Conservation (phyloP, 306 rosid species). For the Sechiopsis laciniata region DNA sequence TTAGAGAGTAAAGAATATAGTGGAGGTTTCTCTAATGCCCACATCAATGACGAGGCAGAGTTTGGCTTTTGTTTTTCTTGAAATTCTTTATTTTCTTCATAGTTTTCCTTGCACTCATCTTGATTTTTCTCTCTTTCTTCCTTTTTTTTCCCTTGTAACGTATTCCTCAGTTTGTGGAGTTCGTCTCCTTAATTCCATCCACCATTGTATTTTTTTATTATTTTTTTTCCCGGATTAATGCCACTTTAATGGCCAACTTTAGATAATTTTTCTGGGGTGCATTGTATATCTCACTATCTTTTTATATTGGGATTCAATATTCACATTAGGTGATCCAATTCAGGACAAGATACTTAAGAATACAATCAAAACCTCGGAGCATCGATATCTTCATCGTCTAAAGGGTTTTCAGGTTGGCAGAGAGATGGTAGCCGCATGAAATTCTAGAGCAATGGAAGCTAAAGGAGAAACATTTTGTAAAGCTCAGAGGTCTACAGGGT, state of each 20-base stretch:
- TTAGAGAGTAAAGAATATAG: background rate
- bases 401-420: slow-evolving; percentile 9
- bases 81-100: background rate
- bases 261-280: background rate
- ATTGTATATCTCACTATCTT: slow-evolving; percentile 12
- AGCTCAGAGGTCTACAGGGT: slow-evolving; percentile 35
- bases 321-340: slow-evolving; percentile 22
- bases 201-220: background rate
- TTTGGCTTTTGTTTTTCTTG: background rate
- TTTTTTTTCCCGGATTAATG: background rate
- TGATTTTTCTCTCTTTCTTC: no score
- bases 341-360: slow-evolving; percentile 14
- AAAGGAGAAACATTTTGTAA: slow-evolving; percentile 39
- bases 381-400: slow-evolving; percentile 24
- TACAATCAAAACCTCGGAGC: background rate
- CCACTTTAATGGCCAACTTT: background rate
- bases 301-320: background rate
- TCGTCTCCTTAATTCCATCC: background rate
- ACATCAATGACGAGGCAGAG: background rate
- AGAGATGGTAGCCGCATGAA: slow-evolving; percentile 29
- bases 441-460: slow-evolving; percentile 43
- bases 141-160: background rate
- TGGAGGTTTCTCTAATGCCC: background rate
- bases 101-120: background rate
- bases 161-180: no score